These are phyloP conservation scores for Boletus insuetus DNA, from an alignment of 768 basidiomycete genomes.

Conservation along the genomic window DNA sequence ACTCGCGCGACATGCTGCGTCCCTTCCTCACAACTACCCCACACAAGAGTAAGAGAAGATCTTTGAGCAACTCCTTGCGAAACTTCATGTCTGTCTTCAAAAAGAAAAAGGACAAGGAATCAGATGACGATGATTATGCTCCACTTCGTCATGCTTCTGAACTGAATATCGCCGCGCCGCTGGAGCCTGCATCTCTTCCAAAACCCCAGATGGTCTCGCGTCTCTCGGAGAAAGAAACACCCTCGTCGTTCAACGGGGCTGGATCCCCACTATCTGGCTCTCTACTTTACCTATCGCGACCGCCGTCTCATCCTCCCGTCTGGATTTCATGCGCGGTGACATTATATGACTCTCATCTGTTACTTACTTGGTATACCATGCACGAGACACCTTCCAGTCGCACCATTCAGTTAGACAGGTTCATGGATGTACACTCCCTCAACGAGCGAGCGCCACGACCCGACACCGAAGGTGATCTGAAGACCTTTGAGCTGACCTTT, in stretches of 20 bases:
- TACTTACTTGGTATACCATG: slow-evolving; percentile 47
- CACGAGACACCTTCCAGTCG: slow-evolving; percentile 41
- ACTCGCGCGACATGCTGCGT: slow-evolving; percentile 11
- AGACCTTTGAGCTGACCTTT: slow-evolving; percentile 66
- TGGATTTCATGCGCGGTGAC: slow-evolving; percentile 50
- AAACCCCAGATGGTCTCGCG: neutral
- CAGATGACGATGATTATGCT: slow-evolving; percentile 23
- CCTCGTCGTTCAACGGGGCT: neutral
- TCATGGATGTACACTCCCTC: slow-evolving; percentile 65
- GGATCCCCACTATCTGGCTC: slow-evolving; percentile 17
- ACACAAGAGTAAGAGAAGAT: slow-evolving; percentile 45
- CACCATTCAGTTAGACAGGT: slow-evolving; percentile 47
- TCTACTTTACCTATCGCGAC: slow-evolving; percentile 48
- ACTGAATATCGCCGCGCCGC: neutral
- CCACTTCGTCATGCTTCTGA: slow-evolving; percentile 7
- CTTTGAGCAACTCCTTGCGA: slow-evolving; percentile 61
- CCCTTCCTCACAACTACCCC: slow-evolving; percentile 17
- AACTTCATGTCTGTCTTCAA: slow-evolving; percentile 63
- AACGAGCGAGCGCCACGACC: slow-evolving; percentile 48
- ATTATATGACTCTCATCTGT: slow-evolving; percentile 39
- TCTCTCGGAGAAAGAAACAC: neutral
- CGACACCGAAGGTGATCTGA: slow-evolving; percentile 40
- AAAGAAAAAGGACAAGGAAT: slow-evolving; percentile 38
- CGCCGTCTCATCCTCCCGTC: slow-evolving; percentile 33
- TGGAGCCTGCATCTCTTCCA: neutral